Evolutionary conservation across 208 protist species (phyloP).

Genomic region (Porcisia hertigi): DNA sequence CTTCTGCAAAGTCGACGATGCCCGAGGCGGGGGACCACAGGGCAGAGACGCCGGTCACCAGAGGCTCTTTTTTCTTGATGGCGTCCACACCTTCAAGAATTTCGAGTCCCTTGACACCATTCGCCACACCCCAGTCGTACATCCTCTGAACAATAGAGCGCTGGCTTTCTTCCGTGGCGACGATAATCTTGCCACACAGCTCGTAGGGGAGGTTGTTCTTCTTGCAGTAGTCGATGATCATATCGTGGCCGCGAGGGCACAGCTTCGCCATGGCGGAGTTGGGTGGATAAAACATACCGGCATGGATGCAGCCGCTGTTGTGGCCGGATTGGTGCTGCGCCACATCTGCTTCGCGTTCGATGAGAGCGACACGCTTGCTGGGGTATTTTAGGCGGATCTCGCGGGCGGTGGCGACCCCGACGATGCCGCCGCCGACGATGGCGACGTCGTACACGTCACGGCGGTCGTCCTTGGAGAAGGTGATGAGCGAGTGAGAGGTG

Average conservation of each 20-base stretch:
- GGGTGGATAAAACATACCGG: conserved; percentile 91
- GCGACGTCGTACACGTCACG: conserved; percentile 86
- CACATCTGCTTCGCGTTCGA: conserved; percentile 89
- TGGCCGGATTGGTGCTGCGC: conserved; percentile 90
- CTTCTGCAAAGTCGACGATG: conserved; percentile 83
- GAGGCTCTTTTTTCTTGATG: conserved; percentile 76
- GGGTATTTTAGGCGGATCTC: conserved; percentile 71
- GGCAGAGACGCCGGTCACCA: conserved; percentile 65
- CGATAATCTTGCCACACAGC: conserved; percentile 90
- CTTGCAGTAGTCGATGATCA: conserved; percentile 89
- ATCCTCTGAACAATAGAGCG: conserved; percentile 59
- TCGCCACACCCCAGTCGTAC: conserved; percentile 76
- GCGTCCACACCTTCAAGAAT: conserved; percentile 66
- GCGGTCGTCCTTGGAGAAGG: conserved; percentile 45
- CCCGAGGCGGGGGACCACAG: conserved; percentile 88
- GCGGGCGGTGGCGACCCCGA: conserved; percentile 78
- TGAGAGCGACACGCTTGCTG: conserved; percentile 70
- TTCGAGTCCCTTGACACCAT: conserved; percentile 80
- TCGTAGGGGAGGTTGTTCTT: conserved; percentile 83
- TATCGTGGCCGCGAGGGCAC: conserved; percentile 81
- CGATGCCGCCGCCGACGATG: conserved; percentile 89
- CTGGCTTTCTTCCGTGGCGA: conserved; percentile 67
- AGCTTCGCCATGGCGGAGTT: conserved; percentile 76
- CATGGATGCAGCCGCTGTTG: conserved; percentile 93
- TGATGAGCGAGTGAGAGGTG: conserved; percentile 37